Base-by-base conservation (phyloP, 176 grass and related monocot genomes). In the Carex myosuroides region DNA sequence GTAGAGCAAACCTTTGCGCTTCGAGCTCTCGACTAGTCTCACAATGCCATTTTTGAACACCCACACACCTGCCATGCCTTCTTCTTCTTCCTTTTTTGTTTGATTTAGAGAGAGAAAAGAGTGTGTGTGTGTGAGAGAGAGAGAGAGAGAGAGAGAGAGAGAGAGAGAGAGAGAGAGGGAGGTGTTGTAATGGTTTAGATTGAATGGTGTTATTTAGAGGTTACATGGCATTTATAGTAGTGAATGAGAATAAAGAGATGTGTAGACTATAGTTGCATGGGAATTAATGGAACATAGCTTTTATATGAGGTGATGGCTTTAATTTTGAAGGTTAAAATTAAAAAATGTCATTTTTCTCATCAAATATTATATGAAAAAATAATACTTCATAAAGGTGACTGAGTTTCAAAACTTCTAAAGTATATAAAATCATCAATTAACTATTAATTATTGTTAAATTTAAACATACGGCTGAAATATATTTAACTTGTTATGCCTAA, bases 41-140 rank as follows among this genome's bases (percentile, higher is more conserved):
- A 94, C 81, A 68, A 97, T 90, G 8, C 94, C 94, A 69, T 97
- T 97, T 55, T 86, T 88, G 92, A 97, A 97, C 84, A 97, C 92
- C 95, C 95, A 98, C 59, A 94, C 95, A 7, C 95, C 95, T 2
- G 95, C 89, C 90, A 97, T 97, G 46, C 0, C 7, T 26, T 18
- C 0, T 11, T 11, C 2, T 22, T 52, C 6, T 18, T 52, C 18
- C 22, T 61, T 18, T n/a, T 33, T 13, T 60, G 37, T 48, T 29
- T 44, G 9, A 67, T 48, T 56, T 60, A 10, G 55, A 48, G 42
- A 78, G 46, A 56, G 48, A 52, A 52, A 4, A 55, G 81, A 4
- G 21, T 30, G 6, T 10, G 2, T 64, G 59, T 24, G 6, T 10
- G 2, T 64, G 59, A 14, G n/a, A 3, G 14, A 72, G 71, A 64